A percentile compares a stretch with the other conserved stretches of the same genome.
phyloP scores from a whole-genome alignment of 768 basidiomycete genomes.

The Calocybe indica region DNA sequence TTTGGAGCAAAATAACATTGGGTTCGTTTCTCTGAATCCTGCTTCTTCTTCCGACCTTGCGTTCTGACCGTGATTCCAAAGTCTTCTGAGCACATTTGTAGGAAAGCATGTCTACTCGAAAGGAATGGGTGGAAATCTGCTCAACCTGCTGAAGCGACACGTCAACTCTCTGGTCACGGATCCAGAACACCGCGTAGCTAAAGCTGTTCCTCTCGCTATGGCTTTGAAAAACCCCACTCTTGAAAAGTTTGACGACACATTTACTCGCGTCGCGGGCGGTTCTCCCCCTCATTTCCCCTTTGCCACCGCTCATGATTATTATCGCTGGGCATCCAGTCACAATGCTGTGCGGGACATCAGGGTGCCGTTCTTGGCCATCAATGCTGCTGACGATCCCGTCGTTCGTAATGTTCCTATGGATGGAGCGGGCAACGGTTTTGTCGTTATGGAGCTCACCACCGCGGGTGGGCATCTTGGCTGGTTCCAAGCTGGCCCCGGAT shows the following conservation, averaged over 20 bases:
- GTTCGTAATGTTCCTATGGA: slow-evolving; percentile 58
- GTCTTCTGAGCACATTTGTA: slow-evolving; percentile 49
- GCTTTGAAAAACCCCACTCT: slow-evolving; percentile 49
- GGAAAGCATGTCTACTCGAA: slow-evolving; percentile 66
- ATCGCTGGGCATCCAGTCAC: slow-evolving; percentile 54
- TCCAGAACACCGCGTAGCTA: slow-evolving; percentile 44
- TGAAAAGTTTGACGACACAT: slow-evolving; percentile 51
- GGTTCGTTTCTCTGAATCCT: slow-evolving; percentile 22
- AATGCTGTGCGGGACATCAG: slow-evolving; percentile 49
- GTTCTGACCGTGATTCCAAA: slow-evolving; percentile 16
- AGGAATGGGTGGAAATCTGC: slow-evolving; percentile 73
- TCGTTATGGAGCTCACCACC: slow-evolving; percentile 55
- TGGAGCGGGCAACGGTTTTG: slow-evolving; percentile 43
- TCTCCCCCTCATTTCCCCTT: slow-evolving; percentile 50
- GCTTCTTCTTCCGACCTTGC: slow-evolving; percentile 9
- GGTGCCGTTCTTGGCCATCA: slow-evolving; percentile 73
- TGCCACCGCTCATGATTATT: slow-evolving; percentile 39
- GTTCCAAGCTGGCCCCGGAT: slow-evolving; percentile 50
- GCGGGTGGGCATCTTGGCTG: slow-evolving; percentile 80
- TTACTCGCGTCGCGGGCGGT: slow-evolving; percentile 70
- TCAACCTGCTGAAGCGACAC: slow-evolving; percentile 51
- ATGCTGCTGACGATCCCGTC: slow-evolving; percentile 74
- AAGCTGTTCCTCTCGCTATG: slow-evolving; percentile 39
- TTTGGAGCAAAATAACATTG: slow-evolving; percentile 39
- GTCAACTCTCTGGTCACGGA: slow-evolving; percentile 38